Conservation (phyloP, 192 early-diverging fungal genomes). For the Rhizophagus prolifer region DNA sequence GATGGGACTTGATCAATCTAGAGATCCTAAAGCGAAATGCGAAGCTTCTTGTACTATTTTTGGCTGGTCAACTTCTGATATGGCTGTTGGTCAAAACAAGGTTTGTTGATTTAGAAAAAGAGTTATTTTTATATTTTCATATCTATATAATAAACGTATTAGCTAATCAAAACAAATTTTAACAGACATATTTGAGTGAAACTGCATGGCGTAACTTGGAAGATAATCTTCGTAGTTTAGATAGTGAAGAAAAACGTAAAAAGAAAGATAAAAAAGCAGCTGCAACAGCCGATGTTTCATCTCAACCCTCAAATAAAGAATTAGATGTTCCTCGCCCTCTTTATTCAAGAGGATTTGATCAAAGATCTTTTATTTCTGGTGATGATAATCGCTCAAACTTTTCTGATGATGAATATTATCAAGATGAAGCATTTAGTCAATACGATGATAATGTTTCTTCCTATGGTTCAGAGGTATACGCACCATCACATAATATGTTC, state of each 20-base stretch:
- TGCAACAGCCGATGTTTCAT: neutral
- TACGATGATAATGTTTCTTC: slow-evolving; percentile 38
- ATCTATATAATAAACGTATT: neutral
- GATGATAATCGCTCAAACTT: slow-evolving; percentile 59
- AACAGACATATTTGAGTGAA: slow-evolving; percentile 72
- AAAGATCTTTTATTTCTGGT: slow-evolving; percentile 42
- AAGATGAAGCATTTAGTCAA: slow-evolving; percentile 37
- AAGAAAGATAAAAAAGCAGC: slow-evolving; percentile 39
- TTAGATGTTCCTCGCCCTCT: slow-evolving; percentile 34
- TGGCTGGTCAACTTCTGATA: slow-evolving; percentile 59
- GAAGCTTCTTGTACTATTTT: slow-evolving; percentile 52
- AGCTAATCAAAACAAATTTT: slow-evolving; percentile 25
- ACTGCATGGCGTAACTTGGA: slow-evolving; percentile 82
- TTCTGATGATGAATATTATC: slow-evolving; percentile 65
- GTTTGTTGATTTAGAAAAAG: slow-evolving; percentile 25
- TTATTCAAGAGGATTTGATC: slow-evolving; percentile 40
- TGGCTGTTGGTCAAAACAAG: slow-evolving; percentile 57
- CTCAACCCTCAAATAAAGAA: slow-evolving; percentile 28
- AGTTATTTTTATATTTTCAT: too few relatives aligned
- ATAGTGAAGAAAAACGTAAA: slow-evolving; percentile 61
- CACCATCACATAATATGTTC: slow-evolving; percentile 41
- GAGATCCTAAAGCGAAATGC: slow-evolving; percentile 38
- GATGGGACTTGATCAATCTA: slow-evolving; percentile 37
- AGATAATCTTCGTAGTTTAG: slow-evolving; percentile 68
- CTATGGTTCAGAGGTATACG: slow-evolving; percentile 45